phyloP scores from a whole-genome alignment of 495 filamentous ascomycete genomes.

The Aspergillus campestris region DNA sequence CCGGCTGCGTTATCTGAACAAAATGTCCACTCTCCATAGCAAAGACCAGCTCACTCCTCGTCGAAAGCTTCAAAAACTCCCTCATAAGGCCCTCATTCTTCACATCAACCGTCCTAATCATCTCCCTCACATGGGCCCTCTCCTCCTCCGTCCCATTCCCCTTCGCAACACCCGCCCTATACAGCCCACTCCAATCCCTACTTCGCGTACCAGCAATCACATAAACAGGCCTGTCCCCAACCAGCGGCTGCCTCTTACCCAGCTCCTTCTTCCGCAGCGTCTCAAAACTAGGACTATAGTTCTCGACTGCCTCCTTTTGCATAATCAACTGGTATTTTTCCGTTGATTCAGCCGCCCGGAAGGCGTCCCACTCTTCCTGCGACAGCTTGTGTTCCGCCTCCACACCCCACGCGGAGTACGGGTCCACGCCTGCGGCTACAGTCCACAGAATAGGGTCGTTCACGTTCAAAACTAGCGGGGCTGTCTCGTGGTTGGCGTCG shows the following conservation, averaged over 20 bases:
- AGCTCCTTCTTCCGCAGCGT: constrained; percentile 7
- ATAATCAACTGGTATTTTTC: constrained; percentile 4
- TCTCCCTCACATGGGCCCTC: constrained; percentile 20
- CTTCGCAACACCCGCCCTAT: constrained; percentile 20
- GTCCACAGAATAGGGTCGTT: constrained; percentile 8
- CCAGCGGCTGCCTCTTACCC: constrained; percentile 2
- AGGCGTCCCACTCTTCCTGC: constrained; percentile 8
- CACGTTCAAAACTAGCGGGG: constrained; percentile 9
- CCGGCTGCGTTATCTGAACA: constrained; percentile 29
- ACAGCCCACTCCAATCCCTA: constrained; percentile 23
- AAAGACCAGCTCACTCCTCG: constrained; percentile 22
- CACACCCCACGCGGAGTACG: constrained; percentile 6
- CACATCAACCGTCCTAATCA: constrained; percentile 22
- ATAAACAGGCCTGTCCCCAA: constrained; percentile 9
- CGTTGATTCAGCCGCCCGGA: constrained; percentile 4
- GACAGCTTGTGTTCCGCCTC: constrained; percentile 5
- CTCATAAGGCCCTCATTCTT: constrained; percentile 23
- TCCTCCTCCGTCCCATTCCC: constrained; percentile 27
- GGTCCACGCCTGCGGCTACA: constrained; percentile 6
- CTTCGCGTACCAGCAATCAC: constrained; percentile 19
- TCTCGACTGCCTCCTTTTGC: constrained; percentile 1
- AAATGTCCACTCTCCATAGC: constrained; percentile 26
- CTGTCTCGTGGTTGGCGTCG: constrained; percentile 11
- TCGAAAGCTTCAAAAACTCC: constrained; percentile 22
- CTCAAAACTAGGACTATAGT: constrained; percentile 6